These are phyloP conservation scores for Colletotrichum aenigma DNA, from an alignment of 2,329 filamentous ascomycete species.

Conservation along the genomic window DNA sequence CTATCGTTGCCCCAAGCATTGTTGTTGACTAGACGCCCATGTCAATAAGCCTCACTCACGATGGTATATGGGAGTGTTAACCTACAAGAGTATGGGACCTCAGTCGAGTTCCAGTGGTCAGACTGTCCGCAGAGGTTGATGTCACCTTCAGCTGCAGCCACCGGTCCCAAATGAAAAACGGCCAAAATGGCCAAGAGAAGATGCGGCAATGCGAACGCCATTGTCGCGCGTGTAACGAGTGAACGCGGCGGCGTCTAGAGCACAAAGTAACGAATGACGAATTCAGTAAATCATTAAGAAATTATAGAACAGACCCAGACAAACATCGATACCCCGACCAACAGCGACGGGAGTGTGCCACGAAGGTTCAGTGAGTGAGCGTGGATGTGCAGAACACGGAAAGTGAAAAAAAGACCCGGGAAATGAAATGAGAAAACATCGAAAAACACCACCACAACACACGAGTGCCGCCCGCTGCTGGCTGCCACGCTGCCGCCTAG, in stretches of 20 bases:
- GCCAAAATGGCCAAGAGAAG: not conserved
- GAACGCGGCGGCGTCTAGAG: not conserved
- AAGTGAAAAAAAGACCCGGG: not conserved
- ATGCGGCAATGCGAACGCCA: not conserved
- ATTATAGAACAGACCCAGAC: not conserved
- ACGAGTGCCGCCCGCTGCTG: not conserved
- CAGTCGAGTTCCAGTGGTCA: slow-evolving; percentile 18
- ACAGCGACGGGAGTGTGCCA: not conserved
- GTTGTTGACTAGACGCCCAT: not conserved
- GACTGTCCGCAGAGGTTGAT: slow-evolving; percentile 15
- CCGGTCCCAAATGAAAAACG: not conserved
- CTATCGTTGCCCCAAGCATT: slow-evolving; percentile 20
- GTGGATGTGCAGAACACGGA: not conserved
- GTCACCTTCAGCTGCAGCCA: not conserved
- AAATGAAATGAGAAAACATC: not conserved
- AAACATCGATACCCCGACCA: not conserved
- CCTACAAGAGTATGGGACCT: slow-evolving; percentile 17
- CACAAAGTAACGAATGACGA: not conserved
- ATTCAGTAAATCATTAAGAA: not conserved
- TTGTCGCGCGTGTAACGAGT: not conserved
- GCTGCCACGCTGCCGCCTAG: not conserved
- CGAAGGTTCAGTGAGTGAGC: not conserved
- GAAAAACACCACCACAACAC: not conserved
- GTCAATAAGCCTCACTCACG: not conserved
- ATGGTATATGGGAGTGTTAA: not conserved